Percentiles rank a stretch among this genome's conserved stretches.
Conservation (phyloP, 2,329 filamentous ascomycete species). For the Xylariaceae sp. region DNA sequence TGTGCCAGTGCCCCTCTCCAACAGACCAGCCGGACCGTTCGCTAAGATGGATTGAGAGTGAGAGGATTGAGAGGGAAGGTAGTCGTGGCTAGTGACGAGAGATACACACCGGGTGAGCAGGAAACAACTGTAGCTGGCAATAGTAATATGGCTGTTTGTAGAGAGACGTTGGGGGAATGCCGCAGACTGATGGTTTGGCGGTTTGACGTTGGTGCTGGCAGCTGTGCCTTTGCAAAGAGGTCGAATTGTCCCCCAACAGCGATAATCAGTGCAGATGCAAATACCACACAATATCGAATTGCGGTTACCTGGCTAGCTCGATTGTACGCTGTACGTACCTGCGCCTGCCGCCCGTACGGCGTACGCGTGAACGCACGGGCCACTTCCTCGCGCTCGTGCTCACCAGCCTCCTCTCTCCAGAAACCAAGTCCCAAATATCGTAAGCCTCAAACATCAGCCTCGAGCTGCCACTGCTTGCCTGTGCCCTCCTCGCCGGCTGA, state of each 20-base stretch:
- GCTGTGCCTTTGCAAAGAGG: constrained; percentile 1
- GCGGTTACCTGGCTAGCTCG: background rate
- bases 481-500: background rate
- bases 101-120: no score
- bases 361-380: background rate
- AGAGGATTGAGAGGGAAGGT: no score
- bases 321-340: background rate
- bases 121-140: no score
- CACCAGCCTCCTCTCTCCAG: background rate
- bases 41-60: no score
- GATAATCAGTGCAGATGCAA: background rate
- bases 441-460: constrained; percentile 1
- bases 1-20: constrained; percentile 1
- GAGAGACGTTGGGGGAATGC: no score
- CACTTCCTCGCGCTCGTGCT: background rate
- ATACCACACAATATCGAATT: no score
- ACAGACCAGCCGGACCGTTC: no score
- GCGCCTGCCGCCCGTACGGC: background rate
- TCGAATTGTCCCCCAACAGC: background rate
- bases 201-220: constrained; percentile 1
- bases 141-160: no score
- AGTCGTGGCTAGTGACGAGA: no score
- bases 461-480: background rate
- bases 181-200: background rate
- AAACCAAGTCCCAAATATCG: background rate